Evolutionary conservation across 148 eudicot genomes (phyloP).

Genomic region (Cornus controversa): DNA sequence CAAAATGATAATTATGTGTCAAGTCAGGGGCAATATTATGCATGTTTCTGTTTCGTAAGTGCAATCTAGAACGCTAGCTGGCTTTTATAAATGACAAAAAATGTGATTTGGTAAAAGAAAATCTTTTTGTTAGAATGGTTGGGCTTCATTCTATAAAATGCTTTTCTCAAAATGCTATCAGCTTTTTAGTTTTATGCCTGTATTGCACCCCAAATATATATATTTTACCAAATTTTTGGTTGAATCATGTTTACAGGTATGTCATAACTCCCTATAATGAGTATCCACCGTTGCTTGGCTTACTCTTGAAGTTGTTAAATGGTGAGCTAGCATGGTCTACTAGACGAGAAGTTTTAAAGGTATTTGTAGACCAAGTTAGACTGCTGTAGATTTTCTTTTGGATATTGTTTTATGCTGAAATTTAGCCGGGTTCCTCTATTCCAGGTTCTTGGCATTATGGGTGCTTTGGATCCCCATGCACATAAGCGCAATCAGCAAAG

Average conservation of each 20-base stretch:
- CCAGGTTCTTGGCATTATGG: constrained; percentile 98
- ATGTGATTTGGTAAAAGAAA: not conserved
- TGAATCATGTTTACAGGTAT: constrained; percentile 55
- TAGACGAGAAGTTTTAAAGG: constrained; percentile 94
- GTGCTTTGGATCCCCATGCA: constrained; percentile 93
- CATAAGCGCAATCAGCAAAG: constrained; percentile 89
- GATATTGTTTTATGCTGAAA: not conserved
- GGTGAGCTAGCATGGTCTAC: constrained; percentile 98
- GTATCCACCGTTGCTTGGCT: constrained; percentile 76
- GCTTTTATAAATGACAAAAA: no score
- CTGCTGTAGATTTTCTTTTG: not conserved
- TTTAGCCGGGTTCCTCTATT: constrained; percentile 8
- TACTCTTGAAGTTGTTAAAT: constrained; percentile 84
- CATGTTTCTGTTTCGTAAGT: no score
- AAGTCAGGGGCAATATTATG: not conserved
- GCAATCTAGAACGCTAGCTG: no score
- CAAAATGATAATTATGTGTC: not conserved
- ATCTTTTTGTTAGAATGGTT: not conserved
- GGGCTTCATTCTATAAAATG: not conserved
- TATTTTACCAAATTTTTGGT: constrained; percentile 10
- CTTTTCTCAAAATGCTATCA: not conserved
- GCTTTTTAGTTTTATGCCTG: not conserved
- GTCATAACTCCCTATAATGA: constrained; percentile 91
- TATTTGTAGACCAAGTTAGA: constrained; percentile 14
- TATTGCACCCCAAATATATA: not conserved